Percentiles rank a stretch among this genome's conserved stretches.
These are phyloP conservation scores for Fusarium xyrophilum DNA, from an alignment of 2,329 filamentous ascomycete genomes.

Conservation along the genomic window DNA sequence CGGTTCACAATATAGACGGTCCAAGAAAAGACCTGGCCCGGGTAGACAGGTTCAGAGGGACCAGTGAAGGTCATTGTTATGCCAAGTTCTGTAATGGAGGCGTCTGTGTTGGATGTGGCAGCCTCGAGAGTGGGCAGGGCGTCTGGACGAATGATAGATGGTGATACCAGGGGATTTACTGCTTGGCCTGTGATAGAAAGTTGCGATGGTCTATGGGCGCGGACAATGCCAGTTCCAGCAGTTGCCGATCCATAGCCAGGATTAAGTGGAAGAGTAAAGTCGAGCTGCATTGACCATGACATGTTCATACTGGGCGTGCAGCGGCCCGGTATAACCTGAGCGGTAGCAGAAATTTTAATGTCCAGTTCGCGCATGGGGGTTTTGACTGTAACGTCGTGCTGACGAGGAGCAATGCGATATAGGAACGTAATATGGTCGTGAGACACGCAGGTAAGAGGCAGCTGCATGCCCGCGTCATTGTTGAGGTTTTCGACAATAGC, in stretches of 20 bases:
- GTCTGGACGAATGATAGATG: constrained; percentile 65
- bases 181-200: constrained; percentile 65
- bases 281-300: constrained; percentile 72
- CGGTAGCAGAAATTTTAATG: constrained; percentile 67
- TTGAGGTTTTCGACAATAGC: constrained; percentile 67
- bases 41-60: constrained; percentile 61
- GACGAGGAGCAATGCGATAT: constrained; percentile 67
- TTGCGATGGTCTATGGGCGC: constrained; percentile 67
- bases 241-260: constrained; percentile 64
- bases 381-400: constrained; percentile 54
- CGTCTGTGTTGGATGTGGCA: constrained; percentile 54
- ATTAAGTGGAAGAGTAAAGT: constrained; percentile 72
- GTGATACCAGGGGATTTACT: constrained; percentile 62
- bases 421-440: constrained; percentile 79
- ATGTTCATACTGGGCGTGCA: constrained; percentile 70
- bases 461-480: constrained; percentile 52
- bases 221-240: constrained; percentile 62
- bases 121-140: constrained; percentile 66
- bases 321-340: constrained; percentile 59
- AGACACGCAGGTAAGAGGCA: constrained; percentile 68
- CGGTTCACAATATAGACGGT: constrained; percentile 79
- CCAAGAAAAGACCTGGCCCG: constrained; percentile 75
- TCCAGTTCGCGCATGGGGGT: constrained; percentile 60
- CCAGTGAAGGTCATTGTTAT: constrained; percentile 78
- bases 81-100: constrained; percentile 66